Percentiles rank a stretch among this genome's conserved stretches.
Conservation (phyloP, 148 eudicot species). For the Fagopyrum esculentum region DNA sequence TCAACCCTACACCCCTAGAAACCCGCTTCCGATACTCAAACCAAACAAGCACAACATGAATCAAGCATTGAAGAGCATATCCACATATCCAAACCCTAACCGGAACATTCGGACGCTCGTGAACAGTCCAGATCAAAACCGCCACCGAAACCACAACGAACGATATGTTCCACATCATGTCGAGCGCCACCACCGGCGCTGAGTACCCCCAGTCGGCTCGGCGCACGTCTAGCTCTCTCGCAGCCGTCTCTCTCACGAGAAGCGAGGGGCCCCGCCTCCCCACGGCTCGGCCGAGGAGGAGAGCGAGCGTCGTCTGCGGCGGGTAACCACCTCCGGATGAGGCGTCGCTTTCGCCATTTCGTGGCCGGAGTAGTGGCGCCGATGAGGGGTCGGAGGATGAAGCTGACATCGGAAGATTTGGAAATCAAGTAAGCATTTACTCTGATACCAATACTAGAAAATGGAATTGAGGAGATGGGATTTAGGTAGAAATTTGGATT, state of each 20-base stretch:
- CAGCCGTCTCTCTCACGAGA: constrained; percentile 86
- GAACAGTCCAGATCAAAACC: constrained; percentile 38
- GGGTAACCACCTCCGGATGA: constrained; percentile 8
- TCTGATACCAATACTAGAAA: neutral
- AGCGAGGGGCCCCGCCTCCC: constrained; percentile 73
- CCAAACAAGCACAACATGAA: constrained; percentile 81
- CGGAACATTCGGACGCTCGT: constrained; percentile 61
- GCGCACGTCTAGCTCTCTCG: constrained; percentile 78
- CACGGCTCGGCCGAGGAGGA: constrained; percentile 53
- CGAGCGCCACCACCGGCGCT: constrained; percentile 83
- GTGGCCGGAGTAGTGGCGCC: constrained; percentile 48
- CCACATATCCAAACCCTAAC: constrained; percentile 89
- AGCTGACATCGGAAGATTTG: constrained; percentile 26
- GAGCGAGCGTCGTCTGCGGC: constrained; percentile 37
- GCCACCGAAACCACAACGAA: constrained; percentile 57
- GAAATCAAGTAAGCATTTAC: constrained; percentile 12
- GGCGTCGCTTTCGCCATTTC: constrained; percentile 18
- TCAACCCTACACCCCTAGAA: constrained; percentile 12
- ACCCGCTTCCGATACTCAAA: constrained; percentile 56
- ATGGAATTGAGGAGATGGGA: neutral
- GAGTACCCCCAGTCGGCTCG: constrained; percentile 96
- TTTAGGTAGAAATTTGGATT: too few species aligned
- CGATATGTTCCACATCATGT: constrained; percentile 77
- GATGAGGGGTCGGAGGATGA: constrained; percentile 16
- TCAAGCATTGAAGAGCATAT: constrained; percentile 66